Percentiles rank a stretch among this genome's conserved stretches.
Conservation (phyloP, 2,329 filamentous ascomycete genomes). For the Trichoderma sp. region DNA sequence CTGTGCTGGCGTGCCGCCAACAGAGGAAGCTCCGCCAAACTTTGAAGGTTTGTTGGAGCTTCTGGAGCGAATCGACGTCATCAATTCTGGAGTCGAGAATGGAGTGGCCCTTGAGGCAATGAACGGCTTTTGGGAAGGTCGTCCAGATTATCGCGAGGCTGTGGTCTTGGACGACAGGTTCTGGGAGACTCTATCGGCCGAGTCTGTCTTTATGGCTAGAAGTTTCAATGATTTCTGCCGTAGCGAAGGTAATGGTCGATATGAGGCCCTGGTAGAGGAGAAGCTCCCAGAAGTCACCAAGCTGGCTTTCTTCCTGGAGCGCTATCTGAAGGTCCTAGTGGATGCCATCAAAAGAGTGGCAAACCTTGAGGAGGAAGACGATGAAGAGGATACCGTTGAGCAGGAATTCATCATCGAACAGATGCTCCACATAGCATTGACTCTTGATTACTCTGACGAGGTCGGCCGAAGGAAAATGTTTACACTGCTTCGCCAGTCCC, state of each 20-base stretch:
- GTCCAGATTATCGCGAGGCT: conserved; percentile 76
- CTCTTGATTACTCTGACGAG: conserved; percentile 96
- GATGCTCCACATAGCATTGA: conserved; percentile 85
- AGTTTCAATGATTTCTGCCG: conserved; percentile 95
- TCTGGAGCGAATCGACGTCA: conserved; percentile 88
- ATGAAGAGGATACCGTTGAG: conserved; percentile 82
- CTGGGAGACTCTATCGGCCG: conserved; percentile 79
- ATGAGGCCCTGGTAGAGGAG: conserved; percentile 77
- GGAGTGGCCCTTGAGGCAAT: conserved; percentile 93
- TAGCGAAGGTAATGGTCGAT: conserved; percentile 69
- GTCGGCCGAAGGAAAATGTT: conserved; percentile 97
- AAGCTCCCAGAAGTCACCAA: conserved; percentile 95
- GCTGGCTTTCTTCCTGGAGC: conserved; percentile 82
- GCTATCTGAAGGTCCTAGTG: conserved; percentile 70
- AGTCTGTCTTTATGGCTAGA: conserved; percentile 85
- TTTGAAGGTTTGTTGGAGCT: conserved; percentile 87
- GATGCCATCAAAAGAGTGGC: conserved; percentile 62
- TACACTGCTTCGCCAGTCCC: conserved; percentile 77
- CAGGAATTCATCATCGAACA: conserved; percentile 97
- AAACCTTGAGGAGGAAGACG: conserved; percentile 60
- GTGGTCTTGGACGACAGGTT: conserved; percentile 72
- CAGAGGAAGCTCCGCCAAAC: conserved; percentile 63
- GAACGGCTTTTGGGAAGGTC: conserved; percentile 93
- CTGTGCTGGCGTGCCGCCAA: conserved; percentile 70
- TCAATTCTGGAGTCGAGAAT: conserved; percentile 85